Evolutionary conservation across 805 yeast genomes (phyloP), one percentile per base, ranked within the genome.

Genomic region (Lipomyces kockii): DNA sequence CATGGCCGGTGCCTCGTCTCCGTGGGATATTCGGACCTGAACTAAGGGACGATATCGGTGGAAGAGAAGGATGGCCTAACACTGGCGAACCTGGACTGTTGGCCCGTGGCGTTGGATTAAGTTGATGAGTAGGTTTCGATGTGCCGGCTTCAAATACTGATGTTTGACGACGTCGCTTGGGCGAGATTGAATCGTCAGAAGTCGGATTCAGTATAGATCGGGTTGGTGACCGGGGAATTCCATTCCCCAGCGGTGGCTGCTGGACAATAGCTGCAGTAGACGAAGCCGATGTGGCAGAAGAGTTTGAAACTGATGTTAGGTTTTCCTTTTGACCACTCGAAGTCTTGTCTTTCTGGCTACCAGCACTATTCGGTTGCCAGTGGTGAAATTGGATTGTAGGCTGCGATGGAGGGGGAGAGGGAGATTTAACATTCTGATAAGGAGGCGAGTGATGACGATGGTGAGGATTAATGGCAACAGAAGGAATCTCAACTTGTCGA

Each of bases 361-460:
- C 56, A 58, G 37, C 20, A 35, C 59, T 61, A 20, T 54, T 60
- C 9, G 71, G 71, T 34, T 68, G 70, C 71, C 71, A 68, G 58
- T 68, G 71, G 58, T 68, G 66, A 43, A 68, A 68, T 37, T 68
- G 71, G 14, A 68, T 25, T 1, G 71, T 39, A 11, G 69, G 66
- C 56, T 68, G 70, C 53, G 43, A 55, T 20, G 59, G 53, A 9
- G 68, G 64, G 22, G 71, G 62, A 20, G 69, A 64, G 35, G 49
- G 62, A 14, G 56, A 32, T 25, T 51, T 61, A 12, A 27, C 51
- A 7, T 51, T 51, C 17, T 46, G 60, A 39, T 56, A 51, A 12
- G 60, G 61, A 14, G 64, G 60, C 17, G 51, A 65, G 58, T 14
- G 14, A 22, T n/a, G n/a, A 62, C n/a, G 43, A n/a, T 12, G 7